These are phyloP conservation scores for Ophiostoma triangulosporum DNA, from an alignment of 2,329 filamentous ascomycete species.

Conservation along the genomic window DNA sequence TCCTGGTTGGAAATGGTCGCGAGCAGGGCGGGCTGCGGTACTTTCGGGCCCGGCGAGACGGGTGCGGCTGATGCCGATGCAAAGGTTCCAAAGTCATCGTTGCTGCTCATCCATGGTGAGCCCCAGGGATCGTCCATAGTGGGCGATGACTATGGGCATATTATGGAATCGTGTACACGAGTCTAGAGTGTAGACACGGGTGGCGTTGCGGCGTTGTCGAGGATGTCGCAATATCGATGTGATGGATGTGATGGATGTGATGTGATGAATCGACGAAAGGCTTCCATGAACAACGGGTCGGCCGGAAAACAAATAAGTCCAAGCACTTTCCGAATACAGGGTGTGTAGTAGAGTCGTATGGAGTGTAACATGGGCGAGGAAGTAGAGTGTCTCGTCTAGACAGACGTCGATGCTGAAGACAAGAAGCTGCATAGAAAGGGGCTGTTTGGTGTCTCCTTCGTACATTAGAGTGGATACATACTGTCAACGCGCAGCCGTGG, in stretches of 20 bases:
- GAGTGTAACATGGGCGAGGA: neutral
- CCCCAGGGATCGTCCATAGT: constrained; percentile 51
- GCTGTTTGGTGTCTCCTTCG: neutral
- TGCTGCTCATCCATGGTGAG: constrained; percentile 37
- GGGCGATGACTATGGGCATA: constrained; percentile 7
- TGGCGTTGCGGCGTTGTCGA: neutral
- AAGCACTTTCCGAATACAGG: too few relatives aligned
- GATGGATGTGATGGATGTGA: neutral
- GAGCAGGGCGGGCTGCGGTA: constrained; percentile 29
- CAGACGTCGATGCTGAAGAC: neutral
- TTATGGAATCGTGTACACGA: neutral
- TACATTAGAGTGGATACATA: neutral
- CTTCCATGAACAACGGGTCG: too few relatives aligned
- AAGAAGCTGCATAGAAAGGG: neutral
- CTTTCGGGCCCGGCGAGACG: constrained; percentile 22
- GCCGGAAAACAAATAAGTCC: neutral
- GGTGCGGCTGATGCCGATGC: neutral
- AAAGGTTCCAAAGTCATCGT: neutral
- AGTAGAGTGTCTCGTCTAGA: neutral
- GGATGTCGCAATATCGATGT: neutral
- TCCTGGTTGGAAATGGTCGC: constrained; percentile 8
- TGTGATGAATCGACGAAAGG: neutral
- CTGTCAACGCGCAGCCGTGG: neutral
- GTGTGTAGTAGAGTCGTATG: neutral
- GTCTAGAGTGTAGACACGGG: neutral